A percentile compares a stretch with the other conserved stretches of the same genome.
Evolutionary conservation across 208 protist species (phyloP).

Genomic region (Crithidia sp.): DNA sequence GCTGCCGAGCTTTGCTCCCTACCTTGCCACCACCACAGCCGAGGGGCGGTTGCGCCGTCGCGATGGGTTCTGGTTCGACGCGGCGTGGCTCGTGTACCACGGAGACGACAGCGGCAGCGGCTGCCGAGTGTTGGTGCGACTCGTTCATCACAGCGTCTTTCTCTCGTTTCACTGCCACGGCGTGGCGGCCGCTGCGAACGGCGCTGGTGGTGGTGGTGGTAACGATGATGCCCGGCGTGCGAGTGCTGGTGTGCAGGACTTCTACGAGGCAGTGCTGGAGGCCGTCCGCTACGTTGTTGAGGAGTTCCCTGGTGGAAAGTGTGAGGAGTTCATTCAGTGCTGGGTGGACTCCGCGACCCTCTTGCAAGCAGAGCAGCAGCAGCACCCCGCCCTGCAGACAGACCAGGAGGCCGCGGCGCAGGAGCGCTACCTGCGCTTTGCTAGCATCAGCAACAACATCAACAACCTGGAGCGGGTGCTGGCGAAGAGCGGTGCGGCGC

Average conservation of each 20-base stretch:
- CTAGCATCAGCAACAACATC: constrained; percentile 28
- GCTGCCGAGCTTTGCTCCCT: constrained; percentile 15
- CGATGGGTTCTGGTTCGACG: constrained; percentile 32
- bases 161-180: constrained; percentile 72
- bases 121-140: constrained; percentile 67
- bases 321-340: constrained; percentile 71
- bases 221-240: background rate
- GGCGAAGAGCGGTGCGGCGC: constrained; percentile 21
- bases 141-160: constrained; percentile 83
- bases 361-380: constrained; percentile 17
- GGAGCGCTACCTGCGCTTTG: constrained; percentile 21
- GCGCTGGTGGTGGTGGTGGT: too few relatives aligned
- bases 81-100: constrained; percentile 30
- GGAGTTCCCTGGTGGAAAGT: constrained; percentile 66
- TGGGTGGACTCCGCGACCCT: constrained; percentile 26
- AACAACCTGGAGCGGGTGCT: constrained; percentile 36
- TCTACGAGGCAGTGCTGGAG: constrained; percentile 67
- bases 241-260: constrained; percentile 34
- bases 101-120: background rate
- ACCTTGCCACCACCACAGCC: background rate
- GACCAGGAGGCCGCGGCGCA: constrained; percentile 23
- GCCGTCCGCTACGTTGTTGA: constrained; percentile 61
- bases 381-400: constrained; percentile 23
- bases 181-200: constrained; percentile 5
- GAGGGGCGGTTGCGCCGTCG: constrained; percentile 8